Evolutionary conservation across 805 yeast species (phyloP).

Genomic region (Torulaspora maleeae): DNA sequence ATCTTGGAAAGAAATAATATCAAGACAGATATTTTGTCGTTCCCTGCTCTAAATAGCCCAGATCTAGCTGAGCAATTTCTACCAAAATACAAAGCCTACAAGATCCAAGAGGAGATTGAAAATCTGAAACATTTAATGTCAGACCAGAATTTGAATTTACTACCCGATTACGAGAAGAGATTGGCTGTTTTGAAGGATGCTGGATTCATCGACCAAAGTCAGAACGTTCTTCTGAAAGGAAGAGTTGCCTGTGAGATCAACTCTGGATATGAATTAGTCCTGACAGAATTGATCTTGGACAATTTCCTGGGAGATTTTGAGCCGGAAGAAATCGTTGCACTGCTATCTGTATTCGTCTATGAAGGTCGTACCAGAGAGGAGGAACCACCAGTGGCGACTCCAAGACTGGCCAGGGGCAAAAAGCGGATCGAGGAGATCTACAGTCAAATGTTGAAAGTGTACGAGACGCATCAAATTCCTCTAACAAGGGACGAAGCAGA

Average conservation of each 20-base stretch:
- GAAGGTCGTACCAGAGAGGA: conserved; percentile 68
- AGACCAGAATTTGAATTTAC: conserved; percentile 80
- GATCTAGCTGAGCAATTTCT: conserved; percentile 44
- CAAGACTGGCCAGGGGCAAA: conserved; percentile 71
- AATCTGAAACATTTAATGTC: conserved; percentile 60
- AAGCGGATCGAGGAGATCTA: conserved; percentile 67
- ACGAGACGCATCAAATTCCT: conserved; percentile 62
- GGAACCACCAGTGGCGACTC: conserved; percentile 62
- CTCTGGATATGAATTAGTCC: conserved; percentile 83
- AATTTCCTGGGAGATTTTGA: conserved; percentile 90
- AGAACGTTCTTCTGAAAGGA: conserved; percentile 75
- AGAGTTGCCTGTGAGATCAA: conserved; percentile 90
- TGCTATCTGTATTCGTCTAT: conserved; percentile 85
- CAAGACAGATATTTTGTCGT: conserved; percentile 16
- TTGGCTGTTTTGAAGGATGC: conserved; percentile 69
- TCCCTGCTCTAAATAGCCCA: conserved; percentile 36
- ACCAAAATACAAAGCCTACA: conserved; percentile 44
- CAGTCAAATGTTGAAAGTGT: conserved; percentile 54
- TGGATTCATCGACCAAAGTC: conserved; percentile 70
- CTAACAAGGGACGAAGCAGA: conserved; percentile 81
- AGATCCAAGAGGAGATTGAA: conserved; percentile 48
- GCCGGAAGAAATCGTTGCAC: conserved; percentile 95
- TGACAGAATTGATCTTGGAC: conserved; percentile 86
- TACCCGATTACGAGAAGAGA: conserved; percentile 93
- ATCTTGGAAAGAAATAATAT: conserved; percentile 29